Conservation (phyloP, 2,329 filamentous ascomycete species). For the Alternaria brassicae region DNA sequence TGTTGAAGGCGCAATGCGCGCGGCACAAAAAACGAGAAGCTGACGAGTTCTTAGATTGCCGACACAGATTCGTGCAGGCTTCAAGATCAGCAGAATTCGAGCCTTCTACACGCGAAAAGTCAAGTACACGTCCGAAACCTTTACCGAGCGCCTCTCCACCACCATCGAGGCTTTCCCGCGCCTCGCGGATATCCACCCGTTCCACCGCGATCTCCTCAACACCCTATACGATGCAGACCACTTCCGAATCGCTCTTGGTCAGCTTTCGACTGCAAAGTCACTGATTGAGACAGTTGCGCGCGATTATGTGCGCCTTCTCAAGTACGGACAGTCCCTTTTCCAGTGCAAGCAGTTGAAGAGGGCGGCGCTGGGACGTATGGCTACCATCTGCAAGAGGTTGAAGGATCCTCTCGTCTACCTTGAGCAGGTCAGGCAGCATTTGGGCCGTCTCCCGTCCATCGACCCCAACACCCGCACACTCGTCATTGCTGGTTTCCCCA, state of each 20-base stretch:
- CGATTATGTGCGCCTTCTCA: conserved; percentile 94
- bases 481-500: conserved; percentile 96
- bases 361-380: conserved; percentile 96
- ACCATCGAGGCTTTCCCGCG: conserved; percentile 91
- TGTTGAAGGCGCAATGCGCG: conserved; percentile 70
- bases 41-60: conserved; percentile 67
- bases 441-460: conserved; percentile 96
- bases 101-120: conserved; percentile 92
- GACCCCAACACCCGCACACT: conserved; percentile 97
- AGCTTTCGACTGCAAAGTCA: conserved; percentile 94
- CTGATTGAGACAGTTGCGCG: conserved; percentile 94
- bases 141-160: conserved; percentile 87
- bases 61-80: conserved; percentile 93
- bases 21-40: background rate
- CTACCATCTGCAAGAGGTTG: conserved; percentile 90
- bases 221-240: conserved; percentile 74
- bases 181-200: conserved; percentile 92
- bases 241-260: conserved; percentile 94
- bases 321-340: conserved; percentile 89
- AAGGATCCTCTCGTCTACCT: conserved; percentile 96
- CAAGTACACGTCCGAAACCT: conserved; percentile 97
- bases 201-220: conserved; percentile 89
- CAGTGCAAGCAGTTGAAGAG: conserved; percentile 99
- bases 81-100: conserved; percentile 95
- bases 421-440: conserved; percentile 94